Percentiles rank a stretch among this genome's conserved stretches.
phyloP scores from a whole-genome alignment of 345 rosid genomes.

The Populus nigra region DNA sequence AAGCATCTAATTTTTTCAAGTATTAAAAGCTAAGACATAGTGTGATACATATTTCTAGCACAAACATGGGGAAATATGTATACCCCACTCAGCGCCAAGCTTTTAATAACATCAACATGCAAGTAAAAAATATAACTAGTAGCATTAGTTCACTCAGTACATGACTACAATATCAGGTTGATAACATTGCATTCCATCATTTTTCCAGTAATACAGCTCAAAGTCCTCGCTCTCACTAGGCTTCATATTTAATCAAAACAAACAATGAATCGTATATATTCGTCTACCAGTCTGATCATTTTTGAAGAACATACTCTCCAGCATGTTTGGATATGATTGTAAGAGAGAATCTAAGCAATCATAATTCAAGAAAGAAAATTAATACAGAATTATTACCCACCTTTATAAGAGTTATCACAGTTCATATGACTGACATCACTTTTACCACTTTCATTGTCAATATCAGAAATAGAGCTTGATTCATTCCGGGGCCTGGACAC shows the following conservation, averaged over 20 bases:
- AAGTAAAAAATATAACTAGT: neutral
- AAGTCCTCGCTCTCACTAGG: neutral
- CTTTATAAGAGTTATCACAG: conserved; percentile 21
- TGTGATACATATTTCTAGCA: neutral
- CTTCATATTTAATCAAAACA: neutral
- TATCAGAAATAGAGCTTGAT: conserved; percentile 23
- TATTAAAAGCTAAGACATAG: neutral
- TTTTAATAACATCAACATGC: neutral
- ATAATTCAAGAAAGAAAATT: conserved; percentile 6
- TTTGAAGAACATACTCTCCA: neutral
- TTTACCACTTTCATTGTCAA: conserved; percentile 23
- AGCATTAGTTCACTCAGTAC: too few species aligned
- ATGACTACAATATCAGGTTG: too few species aligned
- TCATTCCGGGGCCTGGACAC: conserved; percentile 28
- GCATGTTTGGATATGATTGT: neutral
- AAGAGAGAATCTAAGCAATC: conserved; percentile 4
- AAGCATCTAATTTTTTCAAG: neutral
- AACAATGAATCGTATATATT: neutral
- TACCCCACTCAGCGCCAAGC: neutral
- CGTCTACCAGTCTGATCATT: neutral
- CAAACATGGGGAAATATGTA: neutral
- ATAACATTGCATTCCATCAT: neutral
- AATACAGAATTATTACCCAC: conserved; percentile 22
- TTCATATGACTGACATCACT: conserved; percentile 25
- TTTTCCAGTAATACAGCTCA: neutral